phyloP scores from a whole-genome alignment of 2,329 filamentous ascomycete genomes.

The Gaeumannomyces sp. region DNA sequence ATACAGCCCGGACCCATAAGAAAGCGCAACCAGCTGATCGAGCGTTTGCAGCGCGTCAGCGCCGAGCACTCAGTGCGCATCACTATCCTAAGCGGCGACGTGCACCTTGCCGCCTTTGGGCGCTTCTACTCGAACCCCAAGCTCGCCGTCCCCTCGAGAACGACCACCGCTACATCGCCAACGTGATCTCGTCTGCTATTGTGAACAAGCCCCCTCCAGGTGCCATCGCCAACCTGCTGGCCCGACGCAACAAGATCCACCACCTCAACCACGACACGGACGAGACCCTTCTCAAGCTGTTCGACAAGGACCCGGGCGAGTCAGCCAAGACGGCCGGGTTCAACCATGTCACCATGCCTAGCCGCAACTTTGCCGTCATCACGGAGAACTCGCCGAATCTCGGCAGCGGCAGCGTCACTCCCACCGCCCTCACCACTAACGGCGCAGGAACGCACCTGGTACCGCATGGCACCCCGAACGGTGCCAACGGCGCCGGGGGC shows the following conservation, averaged over 20 bases:
- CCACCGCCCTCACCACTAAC: slow-evolving; percentile 32
- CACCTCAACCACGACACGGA: slow-evolving; percentile 69
- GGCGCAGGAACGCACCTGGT: slow-evolving; percentile 40
- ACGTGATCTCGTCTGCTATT: slow-evolving; percentile 89
- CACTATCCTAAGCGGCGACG: slow-evolving; percentile 89
- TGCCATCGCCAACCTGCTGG: slow-evolving; percentile 83
- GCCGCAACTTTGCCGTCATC: slow-evolving; percentile 87
- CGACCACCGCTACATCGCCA: slow-evolving; percentile 92
- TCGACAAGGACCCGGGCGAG: slow-evolving; percentile 78
- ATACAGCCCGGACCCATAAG: slow-evolving; percentile 89
- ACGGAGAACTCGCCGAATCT: slow-evolving; percentile 74
- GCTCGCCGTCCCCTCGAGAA: slow-evolving; percentile 67
- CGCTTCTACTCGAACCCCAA: slow-evolving; percentile 91
- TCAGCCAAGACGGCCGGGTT: slow-evolving; percentile 65
- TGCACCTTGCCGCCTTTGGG: slow-evolving; percentile 85
- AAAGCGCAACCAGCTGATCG: slow-evolving; percentile 72
- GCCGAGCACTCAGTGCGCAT: slow-evolving; percentile 82
- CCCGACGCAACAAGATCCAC: slow-evolving; percentile 79
- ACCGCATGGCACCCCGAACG: slow-evolving; percentile 17
- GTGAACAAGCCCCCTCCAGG: slow-evolving; percentile 89
- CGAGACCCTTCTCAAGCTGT: slow-evolving; percentile 90
- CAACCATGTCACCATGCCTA: slow-evolving; percentile 86
- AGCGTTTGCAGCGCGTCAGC: slow-evolving; percentile 76
- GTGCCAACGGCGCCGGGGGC: slow-evolving; percentile 11
- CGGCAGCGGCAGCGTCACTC: not conserved